These are phyloP conservation scores for Metschnikowia peoriensis DNA, from an alignment of 805 yeast species.

Conservation along the genomic window DNA sequence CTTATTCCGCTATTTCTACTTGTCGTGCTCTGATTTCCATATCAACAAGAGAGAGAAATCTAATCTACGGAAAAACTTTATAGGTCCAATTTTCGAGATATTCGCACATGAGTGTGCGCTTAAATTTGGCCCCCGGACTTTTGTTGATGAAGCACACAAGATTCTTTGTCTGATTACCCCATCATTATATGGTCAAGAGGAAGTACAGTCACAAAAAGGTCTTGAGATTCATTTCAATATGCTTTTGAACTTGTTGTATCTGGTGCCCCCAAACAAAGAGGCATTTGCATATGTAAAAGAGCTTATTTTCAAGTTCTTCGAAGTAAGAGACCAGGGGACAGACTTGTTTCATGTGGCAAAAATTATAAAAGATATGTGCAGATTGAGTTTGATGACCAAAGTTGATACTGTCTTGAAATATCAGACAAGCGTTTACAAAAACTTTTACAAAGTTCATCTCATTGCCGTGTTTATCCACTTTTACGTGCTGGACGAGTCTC, in stretches of 20 bases:
- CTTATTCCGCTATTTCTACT: slow-evolving; percentile 15
- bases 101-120: slow-evolving; percentile 5
- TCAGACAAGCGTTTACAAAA: slow-evolving; percentile 13
- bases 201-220: slow-evolving; percentile 8
- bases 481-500: background rate
- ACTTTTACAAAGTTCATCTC: slow-evolving; percentile 20
- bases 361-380: background rate
- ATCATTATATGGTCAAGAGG: slow-evolving; percentile 8
- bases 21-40: slow-evolving; percentile 29
- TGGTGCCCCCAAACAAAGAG: background rate
- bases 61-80: slow-evolving; percentile 15
- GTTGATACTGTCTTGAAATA: slow-evolving; percentile 2
- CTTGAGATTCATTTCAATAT: slow-evolving; percentile 25
- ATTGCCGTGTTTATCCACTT: slow-evolving; percentile 5
- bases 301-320: slow-evolving; percentile 5
- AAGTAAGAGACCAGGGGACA: background rate
- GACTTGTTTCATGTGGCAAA: slow-evolving; percentile 1
- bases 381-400: background rate
- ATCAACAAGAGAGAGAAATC: slow-evolving; percentile 19
- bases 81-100: slow-evolving; percentile 18
- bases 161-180: slow-evolving; percentile 8
- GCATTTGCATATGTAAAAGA: background rate
- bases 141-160: slow-evolving; percentile 1
- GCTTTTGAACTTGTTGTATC: slow-evolving; percentile 10
- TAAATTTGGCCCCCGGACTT: background rate